A percentile compares a stretch with the other conserved stretches of the same genome.
phyloP scores from a whole-genome alignment of 768 basidiomycete species.

The Mycena vitilis region DNA sequence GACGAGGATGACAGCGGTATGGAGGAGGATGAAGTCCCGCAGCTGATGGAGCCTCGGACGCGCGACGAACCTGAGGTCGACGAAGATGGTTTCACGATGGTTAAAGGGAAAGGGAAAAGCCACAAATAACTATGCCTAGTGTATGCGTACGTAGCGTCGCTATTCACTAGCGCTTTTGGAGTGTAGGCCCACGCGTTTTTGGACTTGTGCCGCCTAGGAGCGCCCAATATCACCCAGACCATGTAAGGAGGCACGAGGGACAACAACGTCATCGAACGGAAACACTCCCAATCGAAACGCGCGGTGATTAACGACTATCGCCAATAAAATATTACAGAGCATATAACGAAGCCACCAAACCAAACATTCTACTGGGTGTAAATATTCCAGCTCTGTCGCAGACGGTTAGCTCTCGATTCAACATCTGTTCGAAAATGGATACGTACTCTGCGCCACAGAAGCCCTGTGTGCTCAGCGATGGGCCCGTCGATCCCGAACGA shows the following conservation, averaged over 20 bases:
- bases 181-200: no score
- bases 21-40: conserved; percentile 65
- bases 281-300: not conserved
- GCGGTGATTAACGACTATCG: conserved; percentile 11
- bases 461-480: conserved; percentile 80
- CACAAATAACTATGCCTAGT: conserved; percentile 46
- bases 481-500: conserved; percentile 94
- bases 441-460: conserved; percentile 78
- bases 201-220: no score
- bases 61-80: conserved; percentile 80
- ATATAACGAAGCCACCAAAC: not conserved
- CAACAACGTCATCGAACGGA: no score
- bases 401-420: not conserved
- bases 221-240: no score
- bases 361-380: conserved; percentile 8
- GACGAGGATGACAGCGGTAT: conserved; percentile 55
- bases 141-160: conserved; percentile 1
- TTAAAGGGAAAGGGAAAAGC: conserved; percentile 71
- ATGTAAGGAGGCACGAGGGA: no score
- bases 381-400: conserved; percentile 26
- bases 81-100: conserved; percentile 92
- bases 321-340: conserved; percentile 24
- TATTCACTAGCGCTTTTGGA: no score
- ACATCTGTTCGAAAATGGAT: not conserved
- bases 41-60: conserved; percentile 58